Evolutionary conservation across 2,329 filamentous ascomycete genomes (phyloP).

Genomic region (Monilinia fructicola): DNA sequence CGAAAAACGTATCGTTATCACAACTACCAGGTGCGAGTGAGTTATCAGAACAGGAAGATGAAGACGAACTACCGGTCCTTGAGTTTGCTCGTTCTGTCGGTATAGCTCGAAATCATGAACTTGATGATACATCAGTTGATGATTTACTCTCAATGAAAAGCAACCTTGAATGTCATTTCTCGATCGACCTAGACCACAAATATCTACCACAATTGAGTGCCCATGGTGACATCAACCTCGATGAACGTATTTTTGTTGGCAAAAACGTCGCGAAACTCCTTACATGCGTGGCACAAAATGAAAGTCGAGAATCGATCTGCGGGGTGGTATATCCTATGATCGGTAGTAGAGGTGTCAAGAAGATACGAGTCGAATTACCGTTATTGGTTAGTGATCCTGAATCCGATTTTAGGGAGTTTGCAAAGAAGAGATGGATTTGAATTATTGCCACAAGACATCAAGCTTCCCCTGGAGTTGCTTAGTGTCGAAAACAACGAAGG

Average conservation of each 20-base stretch:
- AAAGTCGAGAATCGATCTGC: slow-evolving; percentile 26
- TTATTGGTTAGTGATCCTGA: slow-evolving; percentile 37
- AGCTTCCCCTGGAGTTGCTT: slow-evolving; percentile 37
- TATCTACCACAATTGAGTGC: slow-evolving; percentile 31
- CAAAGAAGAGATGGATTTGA: slow-evolving; percentile 34
- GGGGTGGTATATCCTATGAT: slow-evolving; percentile 24
- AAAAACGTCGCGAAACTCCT: slow-evolving; percentile 34
- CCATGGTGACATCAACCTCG: slow-evolving; percentile 23
- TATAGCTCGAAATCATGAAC: slow-evolving; percentile 33
- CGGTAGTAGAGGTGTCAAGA: slow-evolving; percentile 15
- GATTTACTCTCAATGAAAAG: slow-evolving; percentile 29
- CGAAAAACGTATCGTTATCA: neutral
- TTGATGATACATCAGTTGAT: slow-evolving; percentile 25
- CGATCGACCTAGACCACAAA: slow-evolving; percentile 17
- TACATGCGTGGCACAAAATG: slow-evolving; percentile 25
- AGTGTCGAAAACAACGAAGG: slow-evolving; percentile 36
- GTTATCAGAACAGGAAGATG: slow-evolving; percentile 16
- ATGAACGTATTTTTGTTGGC: slow-evolving; percentile 34
- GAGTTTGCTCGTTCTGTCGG: slow-evolving; percentile 38
- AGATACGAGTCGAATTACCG: slow-evolving; percentile 35
- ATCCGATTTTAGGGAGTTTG: slow-evolving; percentile 35
- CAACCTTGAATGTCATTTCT: neutral
- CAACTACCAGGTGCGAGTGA: slow-evolving; percentile 1
- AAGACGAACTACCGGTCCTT: slow-evolving; percentile 31
- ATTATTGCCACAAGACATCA: slow-evolving; percentile 34